Base-by-base conservation (phyloP, 2,329 filamentous ascomycete genomes). In the Colletotrichum endophyticum region DNA sequence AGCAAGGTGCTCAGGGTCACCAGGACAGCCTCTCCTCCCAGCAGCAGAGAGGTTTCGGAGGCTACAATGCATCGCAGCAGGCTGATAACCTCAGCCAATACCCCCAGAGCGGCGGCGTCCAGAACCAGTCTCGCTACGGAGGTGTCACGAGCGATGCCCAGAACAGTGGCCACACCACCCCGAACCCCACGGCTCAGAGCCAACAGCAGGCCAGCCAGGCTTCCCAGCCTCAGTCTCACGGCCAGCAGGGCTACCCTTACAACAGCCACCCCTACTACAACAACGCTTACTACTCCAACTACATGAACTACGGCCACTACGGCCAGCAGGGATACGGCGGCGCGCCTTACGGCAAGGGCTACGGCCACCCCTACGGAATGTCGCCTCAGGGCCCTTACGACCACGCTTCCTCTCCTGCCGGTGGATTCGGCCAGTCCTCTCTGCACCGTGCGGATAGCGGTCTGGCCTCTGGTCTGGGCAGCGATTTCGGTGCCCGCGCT, bases 111-210 rank as follows among this genome's bases (percentile, higher is more conserved):
- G 94, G 93, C 80, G 94, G 93, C 81, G 80, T 82, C 34, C 81
- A 85, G 59, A 86, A 87, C 78, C 93, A 86, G 83, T 90, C 91
- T 6, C 90, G 92, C 70, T 93, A 93, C 61, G 88, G 87, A 79
- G 88, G 87, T 63, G 85, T 88, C 34, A 86, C 89, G 76, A 89
- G 92, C 78, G 95, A 98, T 72, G 91, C 91, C 77, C 95, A 96
- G 81, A 95, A 94, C 87, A 98, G 95, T 83, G 96, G 96, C 61
- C 94, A 97, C 84, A 96, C 94, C 81, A 98, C 96, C 4, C 96
- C 96, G 44, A 97, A 98, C 87, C 96, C 96, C 32, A 90, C 93
- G 56, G 86, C 87, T 13, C 90, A 91, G 82, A 87, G 86, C 63
- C 90, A 91, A 80, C 85, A 87, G 80, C 85, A 83, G 73, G 84